Percentiles rank a stretch among this genome's conserved stretches.
Conservation (phyloP, 306 rosid species). For the Delonix regia region DNA sequence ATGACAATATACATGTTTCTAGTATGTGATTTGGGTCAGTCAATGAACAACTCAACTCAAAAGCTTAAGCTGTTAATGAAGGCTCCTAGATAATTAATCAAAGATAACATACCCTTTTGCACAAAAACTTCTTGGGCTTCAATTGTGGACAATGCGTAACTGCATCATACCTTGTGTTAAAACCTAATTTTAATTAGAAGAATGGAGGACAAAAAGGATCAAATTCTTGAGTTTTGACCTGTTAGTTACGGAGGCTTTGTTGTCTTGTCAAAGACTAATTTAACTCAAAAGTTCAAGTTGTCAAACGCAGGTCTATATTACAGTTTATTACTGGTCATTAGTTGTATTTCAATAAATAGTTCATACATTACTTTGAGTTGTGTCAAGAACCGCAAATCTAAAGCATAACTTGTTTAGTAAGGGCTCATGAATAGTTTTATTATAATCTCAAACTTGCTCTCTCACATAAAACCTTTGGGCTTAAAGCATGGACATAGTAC, state of each 20-base stretch:
- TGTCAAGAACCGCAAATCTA: neutral
- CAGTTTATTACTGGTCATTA: too few species aligned
- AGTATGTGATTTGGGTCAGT: slow-evolving; percentile 2
- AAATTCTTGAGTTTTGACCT: neutral
- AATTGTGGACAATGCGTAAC: too few species aligned
- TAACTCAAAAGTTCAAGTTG: neutral
- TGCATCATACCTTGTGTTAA: too few species aligned
- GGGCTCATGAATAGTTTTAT: neutral
- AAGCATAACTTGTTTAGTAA: neutral
- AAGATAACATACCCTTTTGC: too few species aligned
- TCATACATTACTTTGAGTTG: too few species aligned
- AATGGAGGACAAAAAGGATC: too few species aligned
- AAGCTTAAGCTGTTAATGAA: neutral
- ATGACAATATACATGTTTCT: neutral
- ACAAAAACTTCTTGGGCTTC: too few species aligned
- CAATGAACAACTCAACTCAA: neutral
- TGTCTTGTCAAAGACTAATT: neutral
- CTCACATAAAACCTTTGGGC: neutral
- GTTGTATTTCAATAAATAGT: neutral
- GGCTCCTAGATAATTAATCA: too few species aligned
- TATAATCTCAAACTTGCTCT: neutral
- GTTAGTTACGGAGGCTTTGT: neutral
- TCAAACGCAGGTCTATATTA: neutral
- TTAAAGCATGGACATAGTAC: neutral
- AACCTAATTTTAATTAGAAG: too few species aligned